Evolutionary conservation across 257 asterid genomes (phyloP).

Genomic region (Solanum pinnatisectum): DNA sequence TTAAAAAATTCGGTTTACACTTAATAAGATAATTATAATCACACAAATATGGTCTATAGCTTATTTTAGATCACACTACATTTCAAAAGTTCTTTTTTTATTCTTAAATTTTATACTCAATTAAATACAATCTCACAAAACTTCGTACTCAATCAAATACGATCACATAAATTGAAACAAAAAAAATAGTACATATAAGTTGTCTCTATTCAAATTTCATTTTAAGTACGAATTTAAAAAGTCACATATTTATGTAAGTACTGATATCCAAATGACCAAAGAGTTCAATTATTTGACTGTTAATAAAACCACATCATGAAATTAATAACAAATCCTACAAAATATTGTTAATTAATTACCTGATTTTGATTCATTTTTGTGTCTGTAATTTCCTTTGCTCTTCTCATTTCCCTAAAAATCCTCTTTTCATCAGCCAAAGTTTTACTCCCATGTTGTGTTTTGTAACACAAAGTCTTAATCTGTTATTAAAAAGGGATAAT

Average conservation of each 20-base stretch:
- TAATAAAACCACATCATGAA: not conserved
- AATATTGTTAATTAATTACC: not conserved
- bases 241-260: not conserved
- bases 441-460: not conserved
- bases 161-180: not conserved
- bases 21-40: not conserved
- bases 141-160: not conserved
- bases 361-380: not conserved
- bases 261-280: not conserved
- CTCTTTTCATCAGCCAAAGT: not conserved
- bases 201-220: not conserved
- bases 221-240: not conserved
- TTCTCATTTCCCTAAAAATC: not conserved
- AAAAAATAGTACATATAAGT: not conserved
- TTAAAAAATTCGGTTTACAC: not conserved
- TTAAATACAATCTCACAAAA: not conserved
- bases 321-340: not conserved
- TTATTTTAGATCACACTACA: not conserved
- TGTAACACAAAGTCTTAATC: not conserved
- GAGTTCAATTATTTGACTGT: not conserved
- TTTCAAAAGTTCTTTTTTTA: not conserved
- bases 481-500: not conserved
- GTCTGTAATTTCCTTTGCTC: not conserved
- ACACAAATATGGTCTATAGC: not conserved
- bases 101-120: not conserved